These are phyloP conservation scores for Yamadazyma triangularis DNA, from an alignment of 1,139 yeast species.

Conservation along the genomic window DNA sequence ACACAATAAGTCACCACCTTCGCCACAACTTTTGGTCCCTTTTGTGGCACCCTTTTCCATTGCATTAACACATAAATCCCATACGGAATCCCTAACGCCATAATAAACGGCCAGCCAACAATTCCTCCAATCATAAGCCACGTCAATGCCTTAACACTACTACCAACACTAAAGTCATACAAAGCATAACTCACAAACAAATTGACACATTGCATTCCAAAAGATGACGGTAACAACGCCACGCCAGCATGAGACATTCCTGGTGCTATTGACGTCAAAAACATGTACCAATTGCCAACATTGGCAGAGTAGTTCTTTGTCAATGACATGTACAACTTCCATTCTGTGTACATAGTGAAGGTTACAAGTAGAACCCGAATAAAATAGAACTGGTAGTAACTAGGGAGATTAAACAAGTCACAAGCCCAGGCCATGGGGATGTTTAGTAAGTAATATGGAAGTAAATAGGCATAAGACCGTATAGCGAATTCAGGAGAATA, in stretches of 20 bases:
- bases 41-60: conserved; percentile 7
- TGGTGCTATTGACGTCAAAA: conserved; percentile 43
- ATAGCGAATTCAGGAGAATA: conserved; percentile 89
- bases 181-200: conserved; percentile 47
- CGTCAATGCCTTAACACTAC: conserved; percentile 34
- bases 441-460: conserved; percentile 34
- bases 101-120: conserved; percentile 88
- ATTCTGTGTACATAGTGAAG: conserved; percentile 52
- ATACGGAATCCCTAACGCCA: conserved; percentile 62
- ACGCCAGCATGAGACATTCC: conserved; percentile 87
- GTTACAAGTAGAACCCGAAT: conserved; percentile 53
- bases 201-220: conserved; percentile 68
- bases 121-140: conserved; percentile 65
- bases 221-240: conserved; percentile 79
- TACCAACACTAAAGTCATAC: conserved; percentile 11
- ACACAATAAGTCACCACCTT: no score
- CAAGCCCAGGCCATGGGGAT: conserved; percentile 29
- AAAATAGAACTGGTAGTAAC: conserved; percentile 45
- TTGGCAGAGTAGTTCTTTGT: conserved; percentile 22
- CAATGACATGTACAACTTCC: conserved; percentile 43
- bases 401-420: conserved; percentile 15
- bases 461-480: conserved; percentile 73
- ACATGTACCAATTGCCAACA: conserved; percentile 56
- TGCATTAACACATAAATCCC: conserved; percentile 36
- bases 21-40: conserved; percentile 2